These are phyloP conservation scores for Tolypocladium cylindrosporum DNA, from an alignment of 2,329 filamentous ascomycete genomes.

Conservation along the genomic window DNA sequence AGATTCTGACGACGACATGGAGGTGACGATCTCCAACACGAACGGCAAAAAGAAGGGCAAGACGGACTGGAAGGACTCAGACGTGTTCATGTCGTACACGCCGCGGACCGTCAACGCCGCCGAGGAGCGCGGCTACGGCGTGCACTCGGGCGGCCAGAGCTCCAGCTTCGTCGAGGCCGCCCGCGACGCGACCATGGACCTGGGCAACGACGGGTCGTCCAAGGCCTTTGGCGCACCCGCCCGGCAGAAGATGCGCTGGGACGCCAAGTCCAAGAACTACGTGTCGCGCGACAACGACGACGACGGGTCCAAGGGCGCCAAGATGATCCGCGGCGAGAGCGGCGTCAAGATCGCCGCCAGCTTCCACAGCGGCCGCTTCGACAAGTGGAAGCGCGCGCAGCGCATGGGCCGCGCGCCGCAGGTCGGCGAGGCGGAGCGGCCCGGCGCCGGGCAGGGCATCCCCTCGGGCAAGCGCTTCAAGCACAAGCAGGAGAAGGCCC, in stretches of 20 bases:
- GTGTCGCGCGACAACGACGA: constrained; percentile 87
- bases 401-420: constrained; percentile 68
- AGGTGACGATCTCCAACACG: constrained; percentile 60
- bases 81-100: constrained; percentile 94
- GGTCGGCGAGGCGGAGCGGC: constrained; percentile 70
- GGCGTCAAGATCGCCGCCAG: constrained; percentile 92
- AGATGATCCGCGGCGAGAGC: constrained; percentile 77
- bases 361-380: constrained; percentile 90
- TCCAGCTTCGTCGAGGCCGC: constrained; percentile 81
- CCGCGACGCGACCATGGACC: constrained; percentile 82
- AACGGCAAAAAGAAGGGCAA: constrained; percentile 36
- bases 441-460: constrained; percentile 13
- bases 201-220: constrained; percentile 76
- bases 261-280: constrained; percentile 94
- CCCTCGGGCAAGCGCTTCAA: constrained; percentile 51
- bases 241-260: constrained; percentile 79
- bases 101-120: constrained; percentile 71
- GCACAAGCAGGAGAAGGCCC: constrained; percentile 79
- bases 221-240: constrained; percentile 71
- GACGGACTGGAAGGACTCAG: constrained; percentile 68
- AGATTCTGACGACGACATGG: constrained; percentile 56
- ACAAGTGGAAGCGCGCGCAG: constrained; percentile 82
- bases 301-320: constrained; percentile 66
- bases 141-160: constrained; percentile 69
- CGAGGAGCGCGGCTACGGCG: constrained; percentile 88